Evolutionary conservation across 805 yeast genomes (phyloP).

Genomic region (Suhomyces sp.): DNA sequence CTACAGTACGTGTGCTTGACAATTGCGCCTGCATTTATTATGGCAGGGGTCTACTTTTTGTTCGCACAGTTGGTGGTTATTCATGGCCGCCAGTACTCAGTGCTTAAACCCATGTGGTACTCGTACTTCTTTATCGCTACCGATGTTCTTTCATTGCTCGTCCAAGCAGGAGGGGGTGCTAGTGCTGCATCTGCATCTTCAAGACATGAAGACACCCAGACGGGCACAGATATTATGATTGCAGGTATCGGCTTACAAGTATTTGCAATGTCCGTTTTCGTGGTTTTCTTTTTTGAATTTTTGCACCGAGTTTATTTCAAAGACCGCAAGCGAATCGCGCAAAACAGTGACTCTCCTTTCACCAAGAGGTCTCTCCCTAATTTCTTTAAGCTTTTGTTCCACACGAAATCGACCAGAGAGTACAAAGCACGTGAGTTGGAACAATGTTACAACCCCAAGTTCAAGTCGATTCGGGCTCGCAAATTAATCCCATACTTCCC

Average conservation of each 20-base stretch:
- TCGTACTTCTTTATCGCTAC: constrained; percentile 38
- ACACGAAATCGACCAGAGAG: constrained; percentile 20
- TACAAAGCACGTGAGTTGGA: constrained; percentile 27
- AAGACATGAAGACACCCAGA: constrained; percentile 18
- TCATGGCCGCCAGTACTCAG: constrained; percentile 36
- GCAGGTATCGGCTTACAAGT: constrained; percentile 40
- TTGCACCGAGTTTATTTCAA: constrained; percentile 31
- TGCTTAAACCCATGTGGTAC: constrained; percentile 43
- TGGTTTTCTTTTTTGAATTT: constrained; percentile 36
- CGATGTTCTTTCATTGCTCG: constrained; percentile 35
- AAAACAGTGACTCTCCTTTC: constrained; percentile 9
- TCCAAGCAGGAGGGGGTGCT: constrained; percentile 44
- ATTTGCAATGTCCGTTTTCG: constrained; percentile 36
- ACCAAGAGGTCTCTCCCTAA: constrained; percentile 21
- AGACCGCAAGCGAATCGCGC: constrained; percentile 12
- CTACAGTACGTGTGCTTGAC: constrained; percentile 36
- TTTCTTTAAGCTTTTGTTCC: constrained; percentile 27
- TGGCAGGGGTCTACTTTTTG: constrained; percentile 42
- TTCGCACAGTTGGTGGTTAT: constrained; percentile 41
- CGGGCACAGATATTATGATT: constrained; percentile 38
- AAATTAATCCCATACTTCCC: constrained; percentile 32
- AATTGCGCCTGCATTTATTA: constrained; percentile 41
- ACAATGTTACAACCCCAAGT: constrained; percentile 27
- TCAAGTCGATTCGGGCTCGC: constrained; percentile 19
- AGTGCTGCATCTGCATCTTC: constrained; percentile 29